Conservation (phyloP, 306 rosid genomes). For the Rosa lucieae region DNA sequence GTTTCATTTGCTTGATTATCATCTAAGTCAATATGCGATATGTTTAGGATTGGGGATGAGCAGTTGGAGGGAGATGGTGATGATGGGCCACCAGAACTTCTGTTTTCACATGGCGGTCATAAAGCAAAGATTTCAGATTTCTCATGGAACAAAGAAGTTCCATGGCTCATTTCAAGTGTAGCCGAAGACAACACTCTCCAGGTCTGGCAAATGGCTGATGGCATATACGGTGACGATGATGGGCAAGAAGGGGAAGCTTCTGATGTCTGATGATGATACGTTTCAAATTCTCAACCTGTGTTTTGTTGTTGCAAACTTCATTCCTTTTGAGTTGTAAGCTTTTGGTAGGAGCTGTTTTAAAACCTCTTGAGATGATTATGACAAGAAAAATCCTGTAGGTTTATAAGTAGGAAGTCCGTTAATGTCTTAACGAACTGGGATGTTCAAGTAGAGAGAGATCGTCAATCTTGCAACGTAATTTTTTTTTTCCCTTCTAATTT, state of each 20-base stretch:
- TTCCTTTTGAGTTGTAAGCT: background rate
- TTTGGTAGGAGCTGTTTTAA: background rate
- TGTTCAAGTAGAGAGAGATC: background rate
- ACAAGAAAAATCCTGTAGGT: background rate
- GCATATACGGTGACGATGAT: slow-evolving; percentile 54
- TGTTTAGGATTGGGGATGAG: slow-evolving; percentile 80
- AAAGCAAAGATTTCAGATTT: slow-evolving; percentile 90
- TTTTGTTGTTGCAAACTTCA: background rate
- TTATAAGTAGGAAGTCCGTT: background rate
- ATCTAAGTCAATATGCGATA: background rate
- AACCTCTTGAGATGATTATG: background rate
- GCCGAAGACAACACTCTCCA: slow-evolving; percentile 88
- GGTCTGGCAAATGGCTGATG: slow-evolving; percentile 85
- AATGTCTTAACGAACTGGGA: background rate
- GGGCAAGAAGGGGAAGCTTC: slow-evolving; percentile 12
- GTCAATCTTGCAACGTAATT: background rate
- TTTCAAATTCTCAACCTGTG: background rate
- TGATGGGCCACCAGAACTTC: slow-evolving; percentile 89
- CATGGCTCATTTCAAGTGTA: slow-evolving; percentile 88
- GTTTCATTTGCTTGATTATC: background rate
- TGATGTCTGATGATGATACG: slow-evolving; percentile 14
- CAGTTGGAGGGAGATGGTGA: slow-evolving; percentile 79
- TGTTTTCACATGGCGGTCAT: slow-evolving; percentile 88
- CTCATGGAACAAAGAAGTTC: slow-evolving; percentile 76
- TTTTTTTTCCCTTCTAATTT: too few relatives aligned